Evolutionary conservation across 306 rosid genomes (phyloP).

Genomic region (Malus sieversii): DNA sequence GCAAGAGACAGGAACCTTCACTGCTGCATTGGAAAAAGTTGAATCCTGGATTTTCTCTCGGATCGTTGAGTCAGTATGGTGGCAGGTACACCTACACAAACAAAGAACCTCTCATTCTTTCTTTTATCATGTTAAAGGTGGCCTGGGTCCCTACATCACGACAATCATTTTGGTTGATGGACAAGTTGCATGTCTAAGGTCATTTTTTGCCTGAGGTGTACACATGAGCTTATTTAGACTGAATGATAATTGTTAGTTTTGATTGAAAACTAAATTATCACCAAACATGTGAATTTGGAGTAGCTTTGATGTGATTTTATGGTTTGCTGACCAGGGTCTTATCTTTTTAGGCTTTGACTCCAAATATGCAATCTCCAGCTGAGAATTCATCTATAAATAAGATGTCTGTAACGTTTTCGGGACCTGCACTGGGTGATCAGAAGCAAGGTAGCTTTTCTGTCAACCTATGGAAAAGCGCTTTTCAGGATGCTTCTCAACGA

Average conservation of each 20-base stretch:
- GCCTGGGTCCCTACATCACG: background rate
- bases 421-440: conserved; percentile 84
- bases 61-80: conserved; percentile 95
- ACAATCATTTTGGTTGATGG: background rate
- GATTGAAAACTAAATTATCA: background rate
- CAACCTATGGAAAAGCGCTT: conserved; percentile 74
- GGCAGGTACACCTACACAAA: conserved; percentile 66
- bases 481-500: conserved; percentile 79
- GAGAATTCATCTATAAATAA: conserved; percentile 33
- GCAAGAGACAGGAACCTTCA: conserved; percentile 92
- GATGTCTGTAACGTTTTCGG: conserved; percentile 44
- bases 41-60: conserved; percentile 98
- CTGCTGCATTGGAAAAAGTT: conserved; percentile 62
- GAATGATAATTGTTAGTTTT: background rate
- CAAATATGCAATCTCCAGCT: conserved; percentile 69
- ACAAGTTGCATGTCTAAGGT: background rate
- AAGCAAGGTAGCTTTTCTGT: conserved; percentile 81
- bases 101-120: background rate
- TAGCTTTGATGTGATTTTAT: background rate
- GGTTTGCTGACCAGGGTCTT: conserved; percentile 12
- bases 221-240: background rate
- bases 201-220: background rate
- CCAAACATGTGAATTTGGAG: background rate
- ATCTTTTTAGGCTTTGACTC: conserved; percentile 77
- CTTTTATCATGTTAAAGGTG: background rate